phyloP scores from a whole-genome alignment of 495 filamentous ascomycete genomes.

The Hypoxylon trugodes region DNA sequence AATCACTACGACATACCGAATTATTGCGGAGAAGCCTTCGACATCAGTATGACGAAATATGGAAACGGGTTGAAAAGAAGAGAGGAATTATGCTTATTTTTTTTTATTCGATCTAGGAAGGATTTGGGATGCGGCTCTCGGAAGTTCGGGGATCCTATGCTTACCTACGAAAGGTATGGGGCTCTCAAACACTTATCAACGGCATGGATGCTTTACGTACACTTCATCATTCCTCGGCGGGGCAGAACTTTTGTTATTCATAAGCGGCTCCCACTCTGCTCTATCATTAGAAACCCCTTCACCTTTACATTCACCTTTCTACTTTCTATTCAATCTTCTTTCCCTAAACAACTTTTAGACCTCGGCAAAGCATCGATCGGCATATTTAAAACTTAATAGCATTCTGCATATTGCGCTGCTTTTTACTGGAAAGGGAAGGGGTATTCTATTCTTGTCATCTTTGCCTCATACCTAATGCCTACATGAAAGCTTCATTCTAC shows the following conservation, averaged over 20 bases:
- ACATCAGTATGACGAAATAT: slow-evolving; percentile 31
- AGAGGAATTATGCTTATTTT: slow-evolving; percentile 3
- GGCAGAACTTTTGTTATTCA: slow-evolving; percentile 6
- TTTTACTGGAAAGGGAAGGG: slow-evolving; percentile 13
- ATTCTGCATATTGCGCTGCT: slow-evolving; percentile 38
- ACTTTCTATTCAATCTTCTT: slow-evolving; percentile 32
- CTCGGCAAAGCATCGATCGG: slow-evolving; percentile 29
- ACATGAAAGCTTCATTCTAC: slow-evolving; percentile 10
- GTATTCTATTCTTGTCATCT: slow-evolving; percentile 16
- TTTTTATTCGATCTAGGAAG: slow-evolving; percentile 3
- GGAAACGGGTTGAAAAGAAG: background rate
- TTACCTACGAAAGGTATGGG: slow-evolving; percentile 28
- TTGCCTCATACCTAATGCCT: slow-evolving; percentile 33
- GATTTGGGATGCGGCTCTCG: slow-evolving; percentile 8
- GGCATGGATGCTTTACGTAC: slow-evolving; percentile 2
- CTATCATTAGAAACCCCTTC: background rate
- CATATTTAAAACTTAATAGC: slow-evolving; percentile 40
- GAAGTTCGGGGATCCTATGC: slow-evolving; percentile 12
- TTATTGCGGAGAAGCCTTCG: slow-evolving; percentile 66
- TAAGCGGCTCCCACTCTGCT: slow-evolving; percentile 1
- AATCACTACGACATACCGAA: slow-evolving; percentile 68
- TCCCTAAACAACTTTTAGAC: slow-evolving; percentile 33
- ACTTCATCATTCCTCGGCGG: slow-evolving; percentile 4
- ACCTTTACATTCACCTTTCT: slow-evolving; percentile 2
- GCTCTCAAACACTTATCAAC: slow-evolving; percentile 6